phyloP scores from a whole-genome alignment of 179 eudicot species.

The Amaranthus tricolor region DNA sequence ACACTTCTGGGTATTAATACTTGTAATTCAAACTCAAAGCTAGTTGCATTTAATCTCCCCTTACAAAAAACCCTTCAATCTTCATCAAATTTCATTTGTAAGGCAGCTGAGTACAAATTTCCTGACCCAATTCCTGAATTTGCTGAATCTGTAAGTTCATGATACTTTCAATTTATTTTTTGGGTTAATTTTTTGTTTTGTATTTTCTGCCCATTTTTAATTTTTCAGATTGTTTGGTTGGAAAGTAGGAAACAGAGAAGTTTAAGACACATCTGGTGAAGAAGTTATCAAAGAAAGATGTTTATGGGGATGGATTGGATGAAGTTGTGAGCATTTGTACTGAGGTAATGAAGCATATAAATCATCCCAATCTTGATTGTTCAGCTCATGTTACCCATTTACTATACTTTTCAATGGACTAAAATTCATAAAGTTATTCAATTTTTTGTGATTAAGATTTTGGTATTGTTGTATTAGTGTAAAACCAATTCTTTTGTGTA shows the following conservation, averaged over 20 bases:
- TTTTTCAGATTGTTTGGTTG: neutral
- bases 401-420: too few relatives aligned
- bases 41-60: conserved; percentile 7
- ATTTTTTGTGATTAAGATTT: too few relatives aligned
- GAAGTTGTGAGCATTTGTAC: conserved; percentile 72
- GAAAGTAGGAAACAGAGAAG: conserved; percentile 66
- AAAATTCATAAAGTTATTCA: too few relatives aligned
- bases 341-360: conserved; percentile 38
- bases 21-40: conserved; percentile 19
- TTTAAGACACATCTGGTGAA: conserved; percentile 52
- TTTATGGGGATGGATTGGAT: conserved; percentile 63
- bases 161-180: neutral
- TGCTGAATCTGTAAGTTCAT: conserved; percentile 53
- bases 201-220: neutral
- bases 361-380: neutral
- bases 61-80: conserved; percentile 4
- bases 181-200: neutral
- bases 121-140: conserved; percentile 91
- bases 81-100: conserved; percentile 30
- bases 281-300: conserved; percentile 54
- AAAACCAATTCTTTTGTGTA: too few relatives aligned
- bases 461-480: too few relatives aligned
- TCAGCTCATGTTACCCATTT: too few relatives aligned
- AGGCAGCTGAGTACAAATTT: conserved; percentile 66
- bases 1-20: neutral